Evolutionary conservation across 768 basidiomycete genomes (phyloP), one percentile per base, ranked within the genome.

Genomic region (Tremella yokohamensis): DNA sequence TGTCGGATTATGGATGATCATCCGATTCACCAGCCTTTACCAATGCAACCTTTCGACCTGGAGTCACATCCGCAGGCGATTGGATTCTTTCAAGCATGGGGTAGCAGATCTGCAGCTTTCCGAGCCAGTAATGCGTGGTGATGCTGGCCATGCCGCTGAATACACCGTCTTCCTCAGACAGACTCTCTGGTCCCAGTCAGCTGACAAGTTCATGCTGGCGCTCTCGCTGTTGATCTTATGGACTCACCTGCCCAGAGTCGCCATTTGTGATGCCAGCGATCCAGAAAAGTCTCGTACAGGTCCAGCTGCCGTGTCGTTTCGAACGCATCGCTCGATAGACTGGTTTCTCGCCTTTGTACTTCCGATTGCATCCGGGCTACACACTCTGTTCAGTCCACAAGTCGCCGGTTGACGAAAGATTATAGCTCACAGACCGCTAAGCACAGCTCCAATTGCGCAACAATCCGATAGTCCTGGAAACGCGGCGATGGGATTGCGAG

Each of bases 191-290:
- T 16, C 4, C n/a, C 15, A 15, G 22, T 18, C 22, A 18, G n/a
- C 11, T 40, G n/a, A 18, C 22, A 18, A 6, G 42, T 6, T 4
- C 22, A 45, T 45, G 4, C 42, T 16, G 42, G 22, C 42, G 29
- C 29, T 6, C 29, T 34, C 29, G 6, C 29, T 34, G 6, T 34
- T 34, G 29, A 34, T 34, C 6, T 6, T n/a, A n/a, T n/a, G n/a
- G 6, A 45, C 42, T 45, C 22, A 45, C 42, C 42, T 45, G 42
- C 42, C 42, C 42, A 45, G 4, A 22, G 15, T 45, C 8, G 42
- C 42, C 42, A 45, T 45, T 45, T 45, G n/a, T 45, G n/a, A n/a
- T 18, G 42, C 42, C 42, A 45, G 22, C n/a, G 42, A 45, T 45
- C 42, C 42, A 45, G n/a, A 45, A 18, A 45, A 6, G 42, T 45